Evolutionary conservation across 495 filamentous ascomycete species (phyloP).

Genomic region (Astrothelium subdiscretum): DNA sequence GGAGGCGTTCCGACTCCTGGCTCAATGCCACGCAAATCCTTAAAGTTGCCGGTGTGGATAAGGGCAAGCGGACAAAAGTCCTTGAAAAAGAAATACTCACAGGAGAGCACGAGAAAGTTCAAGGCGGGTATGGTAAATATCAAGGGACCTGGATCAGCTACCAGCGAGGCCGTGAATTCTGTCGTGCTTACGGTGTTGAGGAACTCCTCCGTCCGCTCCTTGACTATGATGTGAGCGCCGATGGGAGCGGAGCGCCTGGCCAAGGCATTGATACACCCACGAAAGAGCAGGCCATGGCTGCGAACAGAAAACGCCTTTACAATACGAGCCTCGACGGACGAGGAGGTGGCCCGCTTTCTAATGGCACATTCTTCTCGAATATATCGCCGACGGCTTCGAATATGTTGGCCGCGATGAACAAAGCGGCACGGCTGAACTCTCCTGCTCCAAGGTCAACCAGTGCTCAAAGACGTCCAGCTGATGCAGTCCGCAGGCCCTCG

Average conservation of each 20-base stretch:
- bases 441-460: conserved; percentile 50
- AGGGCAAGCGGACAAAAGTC: conserved; percentile 93
- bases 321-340: conserved; percentile 61
- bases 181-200: conserved; percentile 86
- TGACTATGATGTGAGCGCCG: conserved; percentile 75
- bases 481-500: conserved; percentile 41
- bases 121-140: conserved; percentile 96
- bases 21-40: conserved; percentile 90
- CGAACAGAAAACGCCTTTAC: conserved; percentile 83
- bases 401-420: conserved; percentile 89
- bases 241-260: conserved; percentile 51
- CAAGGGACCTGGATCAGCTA: conserved; percentile 98
- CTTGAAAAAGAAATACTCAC: conserved; percentile 94
- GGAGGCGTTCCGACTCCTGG: conserved; percentile 82
- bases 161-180: conserved; percentile 79
- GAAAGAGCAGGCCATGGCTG: conserved; percentile 99
- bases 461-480: conserved; percentile 38
- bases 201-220: conserved; percentile 73
- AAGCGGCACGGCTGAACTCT: conserved; percentile 77
- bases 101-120: conserved; percentile 94
- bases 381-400: conserved; percentile 87
- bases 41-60: conserved; percentile 92
- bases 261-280: conserved; percentile 72
- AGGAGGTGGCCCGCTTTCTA: conserved; percentile 47
- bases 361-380: conserved; percentile 88